Evolutionary conservation across 306 rosid genomes (phyloP), one percentile per base, ranked within the genome.

Genomic region (Quillaja saponaria): DNA sequence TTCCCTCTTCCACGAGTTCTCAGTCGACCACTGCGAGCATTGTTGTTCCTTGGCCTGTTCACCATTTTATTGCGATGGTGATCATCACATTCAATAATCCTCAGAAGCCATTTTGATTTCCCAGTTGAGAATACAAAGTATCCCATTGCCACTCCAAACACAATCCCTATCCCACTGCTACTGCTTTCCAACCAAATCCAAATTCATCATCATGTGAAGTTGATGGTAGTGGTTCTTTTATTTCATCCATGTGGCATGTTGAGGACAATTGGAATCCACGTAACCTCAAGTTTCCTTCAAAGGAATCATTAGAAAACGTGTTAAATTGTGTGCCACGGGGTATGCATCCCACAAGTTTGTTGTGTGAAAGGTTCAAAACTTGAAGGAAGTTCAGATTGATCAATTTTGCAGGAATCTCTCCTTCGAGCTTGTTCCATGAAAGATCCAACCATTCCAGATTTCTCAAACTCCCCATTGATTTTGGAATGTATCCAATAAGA

Each of bases 311-410:
- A 8, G 5, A 34, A 56, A 74, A 82, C 20, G 83, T 82, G 10
- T 46, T 7, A 20, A 82, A 82, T 8, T 82, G 79, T n/a, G 25
- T 13, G 3, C 83, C 68, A 7, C 9, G 41, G 1, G 84, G 87
- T 16, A 82, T 76, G 3, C 12, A 13, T 15, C 82, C 82, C 8
- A n/a, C 69, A 0, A 76, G 25, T 0, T 62, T 35, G 69, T 82
- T 76, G 14, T 69, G 28, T 4, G 80, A n/a, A n/a, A n/a, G n/a
- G n/a, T 75, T 74, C 50, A 78, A 37, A 2, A 21, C 0, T 0
- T 49, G 18, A 0, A 78, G 75, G 3, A 51, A 80, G 12, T 20
- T 67, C 49, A 82, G 28, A 57, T 17, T 58, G 18, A 47, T 41
- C n/a, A n/a, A 40, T 59, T 55, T 41, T 44, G 1, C 0, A 0